Base-by-base conservation (phyloP, 805 yeast species). In the Schizosaccharomyces lindneri region DNA sequence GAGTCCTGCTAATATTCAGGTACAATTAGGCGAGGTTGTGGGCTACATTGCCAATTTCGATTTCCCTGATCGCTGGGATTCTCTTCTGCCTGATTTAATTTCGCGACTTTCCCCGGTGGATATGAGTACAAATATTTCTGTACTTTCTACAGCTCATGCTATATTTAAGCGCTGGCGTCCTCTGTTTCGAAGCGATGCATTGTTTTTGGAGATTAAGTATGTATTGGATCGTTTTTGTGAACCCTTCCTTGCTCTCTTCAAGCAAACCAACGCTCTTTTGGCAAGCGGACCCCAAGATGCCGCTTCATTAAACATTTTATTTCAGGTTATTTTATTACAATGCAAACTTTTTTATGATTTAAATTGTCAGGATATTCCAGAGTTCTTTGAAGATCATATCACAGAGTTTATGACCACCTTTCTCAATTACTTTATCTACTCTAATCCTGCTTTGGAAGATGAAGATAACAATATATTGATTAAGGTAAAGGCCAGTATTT, bases 111-210 rank as follows among this genome's bases (percentile, higher is more conserved):
- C 83, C 1, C 70, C 73, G 2, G 78, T 77, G n/a, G 87, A 87
- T 68, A 80, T 85, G 77, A 75, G 77, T 15, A 78, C 81, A 61
- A 87, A 88, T 70, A 85, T 83, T 66, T 95, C 96, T 62, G 89
- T 94, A 4, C 74, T 94, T 62, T 78, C 81, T 9, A 97, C 94
- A 24, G 94, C 97, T 4, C 98, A 93, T 71, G 86, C 96, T 0
- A 90, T 93, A 64, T 94, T 90, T 74, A 87, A 85, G 71, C 82
- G 95, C 73, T 93, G 99, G 99, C 79, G 98, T 68, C 95, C 97
- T 1, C 75, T 90, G 62, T 87, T 87, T 70, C 79, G 96, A 67
- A 84, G 95, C 0, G 95, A 94, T 70, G 96, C 82, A 59, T 77
- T 93, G 62, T 89, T 87, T 70, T 70, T 80, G 62, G 99, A 93